Evolutionary conservation across 2,329 filamentous ascomycete genomes (phyloP).

Genomic region (Aspergillus spinulosporus): DNA sequence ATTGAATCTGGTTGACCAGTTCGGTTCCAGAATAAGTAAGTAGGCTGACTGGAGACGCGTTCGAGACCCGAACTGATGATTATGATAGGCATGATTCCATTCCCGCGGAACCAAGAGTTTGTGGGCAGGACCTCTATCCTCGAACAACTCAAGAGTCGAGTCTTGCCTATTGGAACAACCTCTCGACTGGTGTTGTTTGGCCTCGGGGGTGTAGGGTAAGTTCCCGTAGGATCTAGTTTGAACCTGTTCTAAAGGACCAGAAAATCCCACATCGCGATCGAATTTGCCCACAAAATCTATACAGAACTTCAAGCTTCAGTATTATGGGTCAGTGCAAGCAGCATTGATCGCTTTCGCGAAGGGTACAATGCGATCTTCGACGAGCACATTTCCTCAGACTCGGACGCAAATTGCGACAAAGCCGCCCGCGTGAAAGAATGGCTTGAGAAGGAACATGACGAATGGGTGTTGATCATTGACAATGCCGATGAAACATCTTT

Average conservation of each 20-base stretch:
- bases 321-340: slow-evolving; percentile 19
- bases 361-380: slow-evolving; percentile 11
- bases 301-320: slow-evolving; percentile 7
- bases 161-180: slow-evolving; percentile 6
- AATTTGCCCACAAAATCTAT: slow-evolving; percentile 11
- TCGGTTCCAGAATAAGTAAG: background rate
- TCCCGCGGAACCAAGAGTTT: slow-evolving; percentile 13
- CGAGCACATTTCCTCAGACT: slow-evolving; percentile 6
- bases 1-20: background rate
- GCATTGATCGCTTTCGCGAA: slow-evolving; percentile 15
- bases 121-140: slow-evolving; percentile 11
- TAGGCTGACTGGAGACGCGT: background rate
- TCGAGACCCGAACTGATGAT: background rate
- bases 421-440: slow-evolving; percentile 13
- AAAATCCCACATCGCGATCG: slow-evolving; percentile 21
- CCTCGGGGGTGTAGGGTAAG: slow-evolving; percentile 18
- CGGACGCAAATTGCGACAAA: slow-evolving; percentile 10
- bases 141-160: slow-evolving; percentile 1
- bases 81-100: slow-evolving; percentile 16
- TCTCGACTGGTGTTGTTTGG: slow-evolving; percentile 16
- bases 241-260: background rate
- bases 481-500: slow-evolving; percentile 23
- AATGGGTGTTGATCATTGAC: slow-evolving; percentile 23
- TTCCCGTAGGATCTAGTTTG: background rate
- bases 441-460: slow-evolving; percentile 16